A percentile compares a stretch with the other conserved stretches of the same genome.
phyloP scores from a whole-genome alignment of 345 rosid species.

The Eucalyptus sp. region DNA sequence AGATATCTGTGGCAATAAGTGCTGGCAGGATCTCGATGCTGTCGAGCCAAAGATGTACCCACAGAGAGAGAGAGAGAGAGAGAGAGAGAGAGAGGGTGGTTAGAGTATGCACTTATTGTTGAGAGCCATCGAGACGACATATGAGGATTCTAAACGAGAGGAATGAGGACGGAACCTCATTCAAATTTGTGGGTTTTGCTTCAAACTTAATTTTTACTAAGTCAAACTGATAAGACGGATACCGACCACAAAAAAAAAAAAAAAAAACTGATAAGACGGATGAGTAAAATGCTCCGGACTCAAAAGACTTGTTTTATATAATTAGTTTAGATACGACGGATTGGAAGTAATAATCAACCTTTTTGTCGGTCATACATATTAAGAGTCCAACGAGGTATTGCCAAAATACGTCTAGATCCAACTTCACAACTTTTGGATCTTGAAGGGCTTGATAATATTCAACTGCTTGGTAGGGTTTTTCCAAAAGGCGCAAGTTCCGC shows the following conservation, averaged over 20 bases:
- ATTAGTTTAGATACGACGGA: background rate
- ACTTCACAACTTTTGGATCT: background rate
- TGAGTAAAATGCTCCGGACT: background rate
- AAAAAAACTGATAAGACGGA: background rate
- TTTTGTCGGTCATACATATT: background rate
- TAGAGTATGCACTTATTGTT: background rate
- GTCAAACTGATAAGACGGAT: background rate
- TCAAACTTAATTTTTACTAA: background rate
- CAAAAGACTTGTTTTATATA: background rate
- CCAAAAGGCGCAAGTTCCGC: background rate
- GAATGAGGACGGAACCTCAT: background rate
- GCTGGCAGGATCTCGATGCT: background rate
- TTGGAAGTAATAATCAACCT: background rate
- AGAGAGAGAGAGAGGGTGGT: background rate
- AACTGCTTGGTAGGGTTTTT: background rate
- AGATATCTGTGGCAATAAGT: background rate
- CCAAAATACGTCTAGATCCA: background rate
- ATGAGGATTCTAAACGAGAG: background rate
- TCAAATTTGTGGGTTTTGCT: background rate
- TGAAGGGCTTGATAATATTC: background rate
- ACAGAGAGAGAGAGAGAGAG: background rate
- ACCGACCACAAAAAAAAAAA: too few species aligned
- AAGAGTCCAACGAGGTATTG: background rate
- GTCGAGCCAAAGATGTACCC: background rate
- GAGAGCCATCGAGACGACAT: background rate